Evolutionary conservation across 345 rosid genomes (phyloP).

Genomic region (Ricinus communis): DNA sequence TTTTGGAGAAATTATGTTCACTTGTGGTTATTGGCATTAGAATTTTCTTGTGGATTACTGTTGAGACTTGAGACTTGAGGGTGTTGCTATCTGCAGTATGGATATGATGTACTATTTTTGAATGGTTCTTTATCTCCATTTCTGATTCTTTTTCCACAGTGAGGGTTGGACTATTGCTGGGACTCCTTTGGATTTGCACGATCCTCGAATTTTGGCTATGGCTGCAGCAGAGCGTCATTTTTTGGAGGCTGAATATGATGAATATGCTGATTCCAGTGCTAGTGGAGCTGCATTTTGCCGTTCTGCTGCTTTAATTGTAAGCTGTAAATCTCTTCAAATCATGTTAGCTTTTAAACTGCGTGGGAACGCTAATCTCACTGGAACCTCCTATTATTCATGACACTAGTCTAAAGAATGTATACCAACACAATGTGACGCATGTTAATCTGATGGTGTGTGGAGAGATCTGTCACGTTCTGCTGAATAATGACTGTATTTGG

Average conservation of each 20-base stretch:
- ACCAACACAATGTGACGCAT: background rate
- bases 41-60: background rate
- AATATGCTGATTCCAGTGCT: slow-evolving; percentile 29
- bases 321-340: background rate
- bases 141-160: slow-evolving; percentile 10
- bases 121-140: background rate
- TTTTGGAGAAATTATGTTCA: background rate
- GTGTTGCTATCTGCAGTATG: background rate
- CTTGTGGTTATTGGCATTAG: background rate
- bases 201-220: slow-evolving; percentile 34
- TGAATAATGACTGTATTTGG: background rate
- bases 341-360: background rate
- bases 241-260: slow-evolving; percentile 30
- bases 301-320: slow-evolving; percentile 32
- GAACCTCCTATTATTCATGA: background rate
- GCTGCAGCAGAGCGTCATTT: slow-evolving; percentile 29
- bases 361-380: background rate
- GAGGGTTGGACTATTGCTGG: slow-evolving; percentile 35
- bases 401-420: background rate
- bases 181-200: slow-evolving; percentile 32
- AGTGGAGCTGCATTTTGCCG: slow-evolving; percentile 29
- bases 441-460: background rate
- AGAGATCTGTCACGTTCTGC: background rate
- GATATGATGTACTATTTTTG: background rate
- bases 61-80: no score